Base-by-base conservation (phyloP, 192 early-diverging fungal genomes). In the Hyaloraphidium curvatum region DNA sequence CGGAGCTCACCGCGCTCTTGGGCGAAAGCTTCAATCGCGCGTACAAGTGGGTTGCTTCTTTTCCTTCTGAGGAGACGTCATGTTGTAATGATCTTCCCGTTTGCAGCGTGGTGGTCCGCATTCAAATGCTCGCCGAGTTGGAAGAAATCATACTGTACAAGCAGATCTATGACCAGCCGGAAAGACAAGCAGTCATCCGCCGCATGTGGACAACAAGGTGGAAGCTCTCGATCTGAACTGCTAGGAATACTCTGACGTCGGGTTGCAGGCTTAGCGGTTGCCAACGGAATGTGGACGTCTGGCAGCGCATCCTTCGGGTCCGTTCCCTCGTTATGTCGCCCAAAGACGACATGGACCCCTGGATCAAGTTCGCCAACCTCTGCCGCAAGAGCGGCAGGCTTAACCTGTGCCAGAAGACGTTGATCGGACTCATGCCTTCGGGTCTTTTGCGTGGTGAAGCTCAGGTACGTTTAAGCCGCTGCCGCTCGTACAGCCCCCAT, bases 61-160 rank as follows among this genome's bases (percentile, higher is more conserved):
- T 64, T 40, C 63, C 67, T 16, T 54, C 17, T 55, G 0, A 11
- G 9, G 14, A 27, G 22, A 17, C 53, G 21, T 50, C 35, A 37
- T 13, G 11, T 37, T 37, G 11, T 13, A 37, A 37, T 17, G 35
- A 37, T 37, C 11, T 37, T 37, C 17, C 17, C 37, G 1, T 35
- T 23, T 30, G 5, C 17, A 75, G 73, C 40, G 70, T 79, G 29
- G 78, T 96, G 3, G 88, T 98, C 13, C 81, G 87, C 33, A 86
- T 91, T 39, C 94, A 98, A 66, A 85, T 98, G 92, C 79, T 98
- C 56, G 85, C 89, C 0, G 94, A 98, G 62, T 63, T 98, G 50
- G 94, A 98, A 61, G 94, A 98, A 63, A 89, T 92, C 40, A 89
- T 98, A 25, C 64, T 71, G 0, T 98, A 90, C 61, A 91, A 90